Conservation (phyloP, 176 grass and related monocot genomes). For the Hordeum vulgare region MorexV3_pseudomolecules_assembly NC_058523.1:369827223-369827722, state of each 20-base stretch:
- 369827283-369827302: not conserved
- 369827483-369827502: not conserved
- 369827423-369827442: not conserved
- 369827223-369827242: slow-evolving; percentile 84
- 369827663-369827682: slow-evolving; percentile 50
- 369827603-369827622: slow-evolving; percentile 17
- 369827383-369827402: not conserved
- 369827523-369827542: not conserved
- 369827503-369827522: slow-evolving; percentile 14
- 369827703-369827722: slow-evolving; percentile 80
- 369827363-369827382: not conserved
- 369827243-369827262: slow-evolving; percentile 51
- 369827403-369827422: not conserved
- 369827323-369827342: not conserved
- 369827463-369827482: not conserved
- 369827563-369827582: not conserved
- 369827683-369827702: slow-evolving; percentile 53
- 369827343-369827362: not conserved
- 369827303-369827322: not conserved
- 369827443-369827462: not conserved
- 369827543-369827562: not conserved
- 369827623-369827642: slow-evolving; percentile 74
- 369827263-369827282: not conserved
- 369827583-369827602: not conserved
- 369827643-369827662: slow-evolving; percentile 57